A percentile compares a stretch with the other conserved stretches of the same genome.
Evolutionary conservation across 2,329 filamentous ascomycete genomes (phyloP).

Genomic region (Teratosphaeria viscida): DNA sequence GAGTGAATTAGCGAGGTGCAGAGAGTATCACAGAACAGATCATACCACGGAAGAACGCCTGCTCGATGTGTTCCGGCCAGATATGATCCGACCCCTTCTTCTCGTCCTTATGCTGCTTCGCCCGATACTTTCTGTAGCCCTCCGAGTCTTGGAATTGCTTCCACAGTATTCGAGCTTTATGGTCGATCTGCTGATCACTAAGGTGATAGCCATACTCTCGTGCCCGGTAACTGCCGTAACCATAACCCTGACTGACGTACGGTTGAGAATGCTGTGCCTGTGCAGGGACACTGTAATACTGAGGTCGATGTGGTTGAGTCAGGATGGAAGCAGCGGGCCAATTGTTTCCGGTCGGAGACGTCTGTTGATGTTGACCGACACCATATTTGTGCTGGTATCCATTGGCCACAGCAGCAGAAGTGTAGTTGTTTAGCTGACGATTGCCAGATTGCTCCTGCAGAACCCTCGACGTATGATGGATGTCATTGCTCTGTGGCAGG

Average conservation of each 20-base stretch:
- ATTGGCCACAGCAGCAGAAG: constrained; percentile 1
- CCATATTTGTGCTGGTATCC: constrained; percentile 23
- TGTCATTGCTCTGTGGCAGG: constrained; percentile 13
- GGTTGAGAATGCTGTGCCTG: constrained; percentile 1
- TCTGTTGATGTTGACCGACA: background rate
- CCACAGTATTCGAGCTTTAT: constrained; percentile 15
- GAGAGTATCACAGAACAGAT: background rate
- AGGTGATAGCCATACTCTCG: background rate
- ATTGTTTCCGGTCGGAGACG: constrained; percentile 21
- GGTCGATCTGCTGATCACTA: background rate
- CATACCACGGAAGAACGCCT: constrained; percentile 39
- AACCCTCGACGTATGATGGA: constrained; percentile 22
- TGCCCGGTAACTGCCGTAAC: background rate
- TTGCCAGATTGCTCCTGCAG: constrained; percentile 35
- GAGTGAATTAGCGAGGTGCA: background rate
- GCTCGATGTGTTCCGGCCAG: constrained; percentile 39
- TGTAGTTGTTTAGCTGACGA: constrained; percentile 25
- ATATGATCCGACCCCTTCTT: constrained; percentile 26
- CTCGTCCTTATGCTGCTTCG: constrained; percentile 28
- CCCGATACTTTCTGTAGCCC: constrained; percentile 37
- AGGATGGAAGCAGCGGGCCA: background rate
- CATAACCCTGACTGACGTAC: background rate
- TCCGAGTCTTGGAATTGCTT: constrained; percentile 26
- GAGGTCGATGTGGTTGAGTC: background rate
- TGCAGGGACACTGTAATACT: background rate